Conservation (phyloP, 176 grass and related monocot species). For the Aegilops umbellulata region DNA sequence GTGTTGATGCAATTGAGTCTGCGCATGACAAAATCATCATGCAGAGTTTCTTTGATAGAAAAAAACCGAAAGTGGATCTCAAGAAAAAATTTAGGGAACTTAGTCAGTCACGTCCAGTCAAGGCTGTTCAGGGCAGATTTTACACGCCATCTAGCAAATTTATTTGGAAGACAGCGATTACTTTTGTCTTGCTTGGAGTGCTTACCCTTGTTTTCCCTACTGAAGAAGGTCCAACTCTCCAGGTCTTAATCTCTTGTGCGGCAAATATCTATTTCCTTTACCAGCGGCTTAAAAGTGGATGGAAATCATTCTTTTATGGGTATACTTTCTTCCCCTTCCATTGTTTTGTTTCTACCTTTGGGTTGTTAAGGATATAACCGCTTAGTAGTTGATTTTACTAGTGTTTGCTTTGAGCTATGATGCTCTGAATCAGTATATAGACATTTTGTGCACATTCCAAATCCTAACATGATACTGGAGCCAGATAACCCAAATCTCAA, state of each 20-base stretch:
- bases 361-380: background rate
- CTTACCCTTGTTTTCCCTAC: slow-evolving; percentile 80
- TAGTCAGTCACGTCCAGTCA: slow-evolving; percentile 61
- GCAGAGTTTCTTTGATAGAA: slow-evolving; percentile 84
- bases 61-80: slow-evolving; percentile 77
- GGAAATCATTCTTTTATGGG: slow-evolving; percentile 85
- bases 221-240: slow-evolving; percentile 91
- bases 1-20: slow-evolving; percentile 90
- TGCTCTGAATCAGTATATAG: background rate
- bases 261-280: slow-evolving; percentile 90
- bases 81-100: slow-evolving; percentile 82
- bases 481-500: background rate
- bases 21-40: slow-evolving; percentile 88
- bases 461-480: background rate
- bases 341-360: slow-evolving; percentile 18
- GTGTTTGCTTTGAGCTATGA: background rate
- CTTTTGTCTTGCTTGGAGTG: slow-evolving; percentile 61
- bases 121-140: slow-evolving; percentile 75
- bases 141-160: slow-evolving; percentile 69
- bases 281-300: slow-evolving; percentile 59
- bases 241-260: slow-evolving; percentile 77
- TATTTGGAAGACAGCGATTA: slow-evolving; percentile 69
- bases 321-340: slow-evolving; percentile 45
- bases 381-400: background rate
- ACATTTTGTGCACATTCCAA: background rate